A percentile compares a stretch with the other conserved stretches of the same genome.
phyloP scores from a whole-genome alignment of 768 basidiomycete genomes.

The Naganishia vaughanmartiniae region DNA sequence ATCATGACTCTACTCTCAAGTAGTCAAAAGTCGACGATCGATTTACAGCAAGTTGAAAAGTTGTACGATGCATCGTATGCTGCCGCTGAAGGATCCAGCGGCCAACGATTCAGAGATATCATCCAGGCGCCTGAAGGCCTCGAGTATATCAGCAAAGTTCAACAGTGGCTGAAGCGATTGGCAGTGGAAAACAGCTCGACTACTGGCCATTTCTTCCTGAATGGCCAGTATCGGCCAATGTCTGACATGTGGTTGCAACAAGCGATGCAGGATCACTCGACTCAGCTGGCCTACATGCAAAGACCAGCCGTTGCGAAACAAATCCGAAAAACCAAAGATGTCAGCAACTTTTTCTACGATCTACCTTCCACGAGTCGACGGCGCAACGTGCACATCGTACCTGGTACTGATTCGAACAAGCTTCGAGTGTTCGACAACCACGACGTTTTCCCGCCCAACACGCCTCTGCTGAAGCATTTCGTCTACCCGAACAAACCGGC shows the following conservation, averaged over 20 bases:
- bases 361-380: constrained; percentile 68
- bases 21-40: constrained; percentile 6
- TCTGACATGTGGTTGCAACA: constrained; percentile 31
- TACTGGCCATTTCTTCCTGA: constrained; percentile 75
- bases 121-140: constrained; percentile 28
- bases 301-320: constrained; percentile 14
- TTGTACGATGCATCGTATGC: constrained; percentile 27
- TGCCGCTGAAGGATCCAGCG: constrained; percentile 32
- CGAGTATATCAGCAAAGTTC: constrained; percentile 39
- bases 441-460: constrained; percentile 22
- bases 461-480: constrained; percentile 56
- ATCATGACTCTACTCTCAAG: constrained; percentile 43
- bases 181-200: constrained; percentile 34
- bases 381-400: constrained; percentile 74
- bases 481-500: constrained; percentile 57
- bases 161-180: constrained; percentile 16
- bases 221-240: constrained; percentile 61
- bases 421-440: constrained; percentile 18
- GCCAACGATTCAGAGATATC: constrained; percentile 40
- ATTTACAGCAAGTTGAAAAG: neutral
- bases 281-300: constrained; percentile 23
- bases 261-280: constrained; percentile 29
- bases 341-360: constrained; percentile 83
- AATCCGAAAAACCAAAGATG: constrained; percentile 45
- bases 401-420: constrained; percentile 43